Percentiles rank a stretch among this genome's conserved stretches.
Conservation (phyloP, 2,329 filamentous ascomycete species). For the Calycina herbarum region DNA sequence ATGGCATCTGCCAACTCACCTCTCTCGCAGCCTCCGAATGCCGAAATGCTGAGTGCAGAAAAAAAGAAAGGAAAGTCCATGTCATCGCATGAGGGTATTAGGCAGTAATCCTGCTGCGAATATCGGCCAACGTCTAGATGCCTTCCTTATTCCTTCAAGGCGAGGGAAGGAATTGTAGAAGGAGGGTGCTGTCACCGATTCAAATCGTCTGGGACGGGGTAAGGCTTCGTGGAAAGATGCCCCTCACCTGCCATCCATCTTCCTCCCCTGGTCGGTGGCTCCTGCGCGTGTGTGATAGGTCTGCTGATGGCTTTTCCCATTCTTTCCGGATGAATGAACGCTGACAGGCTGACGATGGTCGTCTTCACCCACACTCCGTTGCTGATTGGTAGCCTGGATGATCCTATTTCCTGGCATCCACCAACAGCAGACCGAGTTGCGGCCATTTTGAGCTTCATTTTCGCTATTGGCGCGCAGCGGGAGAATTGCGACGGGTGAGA, state of each 20-base stretch:
- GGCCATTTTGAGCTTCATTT: constrained; percentile 16
- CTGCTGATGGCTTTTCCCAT: constrained; percentile 14
- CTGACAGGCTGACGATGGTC: constrained; percentile 14
- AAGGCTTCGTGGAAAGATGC: background rate
- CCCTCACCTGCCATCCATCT: background rate
- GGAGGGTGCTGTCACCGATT: background rate
- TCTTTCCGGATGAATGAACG: constrained; percentile 13
- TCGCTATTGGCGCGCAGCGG: constrained; percentile 14
- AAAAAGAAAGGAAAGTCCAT: constrained; percentile 8
- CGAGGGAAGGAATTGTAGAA: background rate
- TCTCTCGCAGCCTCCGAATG: background rate
- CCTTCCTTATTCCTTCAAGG: background rate
- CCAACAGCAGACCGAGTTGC: constrained; percentile 14
- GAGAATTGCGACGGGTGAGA: constrained; percentile 8
- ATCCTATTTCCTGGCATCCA: constrained; percentile 9
- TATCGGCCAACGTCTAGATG: background rate
- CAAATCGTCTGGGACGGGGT: background rate
- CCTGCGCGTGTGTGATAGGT: constrained; percentile 16
- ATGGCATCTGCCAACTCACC: constrained; percentile 3
- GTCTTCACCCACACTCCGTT: constrained; percentile 4
- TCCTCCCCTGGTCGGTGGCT: background rate
- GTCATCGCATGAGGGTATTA: constrained; percentile 6
- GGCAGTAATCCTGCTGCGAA: constrained; percentile 7
- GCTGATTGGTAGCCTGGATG: constrained; percentile 13
- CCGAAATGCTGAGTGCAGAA: background rate